Conservation (phyloP, 768 basidiomycete genomes). For the Tricholoma furcatifolium region DNA sequence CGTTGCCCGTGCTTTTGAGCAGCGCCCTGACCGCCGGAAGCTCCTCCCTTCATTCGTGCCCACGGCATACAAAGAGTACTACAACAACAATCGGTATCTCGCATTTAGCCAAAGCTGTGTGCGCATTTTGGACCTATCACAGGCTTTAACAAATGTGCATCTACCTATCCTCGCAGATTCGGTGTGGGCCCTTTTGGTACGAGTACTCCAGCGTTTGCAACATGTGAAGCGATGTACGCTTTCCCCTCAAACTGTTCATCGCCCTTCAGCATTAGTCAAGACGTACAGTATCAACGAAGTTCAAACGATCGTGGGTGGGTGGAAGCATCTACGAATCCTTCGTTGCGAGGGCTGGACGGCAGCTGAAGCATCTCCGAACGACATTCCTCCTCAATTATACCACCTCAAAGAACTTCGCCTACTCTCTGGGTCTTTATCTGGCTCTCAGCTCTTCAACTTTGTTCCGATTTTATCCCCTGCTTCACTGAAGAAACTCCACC, state of each 20-base stretch:
- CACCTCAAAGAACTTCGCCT: constrained; percentile 6
- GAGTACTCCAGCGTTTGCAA: neutral
- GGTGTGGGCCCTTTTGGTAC: neutral
- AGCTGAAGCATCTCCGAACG: neutral
- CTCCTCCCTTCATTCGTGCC: neutral
- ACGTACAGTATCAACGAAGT: constrained; percentile 1
- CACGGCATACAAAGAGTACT: neutral
- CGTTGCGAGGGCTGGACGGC: neutral
- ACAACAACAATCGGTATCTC: neutral
- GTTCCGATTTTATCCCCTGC: neutral
- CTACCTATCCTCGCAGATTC: neutral
- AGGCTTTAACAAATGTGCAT: neutral
- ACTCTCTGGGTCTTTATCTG: neutral
- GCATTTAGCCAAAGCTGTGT: constrained; percentile 1
- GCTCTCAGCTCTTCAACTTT: constrained; percentile 2
- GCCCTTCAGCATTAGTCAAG: neutral
- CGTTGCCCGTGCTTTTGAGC: neutral
- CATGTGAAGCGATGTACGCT: constrained; percentile 1
- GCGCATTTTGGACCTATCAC: neutral
- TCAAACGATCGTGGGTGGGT: neutral
- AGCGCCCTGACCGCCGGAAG: neutral
- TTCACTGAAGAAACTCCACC: neutral
- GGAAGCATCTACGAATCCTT: constrained; percentile 3
- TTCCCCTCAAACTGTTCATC: neutral
- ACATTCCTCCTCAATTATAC: neutral